Conservation (phyloP, 805 yeast species). For the Ogataea pini region DNA sequence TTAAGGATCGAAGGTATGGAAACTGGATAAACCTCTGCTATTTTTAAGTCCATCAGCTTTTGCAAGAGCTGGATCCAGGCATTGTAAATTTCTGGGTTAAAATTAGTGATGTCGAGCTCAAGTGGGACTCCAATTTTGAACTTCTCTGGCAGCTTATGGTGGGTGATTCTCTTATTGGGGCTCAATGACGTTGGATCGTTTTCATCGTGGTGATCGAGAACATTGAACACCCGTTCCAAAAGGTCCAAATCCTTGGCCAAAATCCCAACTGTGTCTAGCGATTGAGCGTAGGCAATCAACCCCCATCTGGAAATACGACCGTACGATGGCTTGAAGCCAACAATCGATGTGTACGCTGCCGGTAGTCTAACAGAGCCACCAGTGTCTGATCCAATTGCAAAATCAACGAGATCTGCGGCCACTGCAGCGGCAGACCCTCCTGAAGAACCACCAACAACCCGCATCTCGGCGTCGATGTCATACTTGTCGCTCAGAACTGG, state of each 20-base stretch:
- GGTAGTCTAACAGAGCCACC: slow-evolving; percentile 97
- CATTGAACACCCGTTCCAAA: slow-evolving; percentile 50
- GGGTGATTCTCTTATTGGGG: slow-evolving; percentile 13
- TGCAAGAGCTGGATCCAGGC: slow-evolving; percentile 50
- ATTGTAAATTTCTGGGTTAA: slow-evolving; percentile 47
- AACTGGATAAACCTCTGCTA: slow-evolving; percentile 56
- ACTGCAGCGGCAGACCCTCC: slow-evolving; percentile 97
- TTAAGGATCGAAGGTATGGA: slow-evolving; percentile 68
- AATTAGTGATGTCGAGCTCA: slow-evolving; percentile 61
- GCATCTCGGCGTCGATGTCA: slow-evolving; percentile 27
- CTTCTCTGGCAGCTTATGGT: background rate
- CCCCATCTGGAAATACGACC: slow-evolving; percentile 94
- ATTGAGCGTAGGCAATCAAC: slow-evolving; percentile 88
- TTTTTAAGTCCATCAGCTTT: slow-evolving; percentile 47
- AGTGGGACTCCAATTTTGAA: slow-evolving; percentile 68
- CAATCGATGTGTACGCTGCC: slow-evolving; percentile 78
- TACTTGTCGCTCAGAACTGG: slow-evolving; percentile 21
- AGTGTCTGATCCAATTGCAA: slow-evolving; percentile 91
- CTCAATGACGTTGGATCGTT: slow-evolving; percentile 78
- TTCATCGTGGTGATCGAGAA: slow-evolving; percentile 61
- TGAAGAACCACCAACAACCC: slow-evolving; percentile 85
- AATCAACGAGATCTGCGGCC: slow-evolving; percentile 65
- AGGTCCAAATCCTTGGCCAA: slow-evolving; percentile 51
- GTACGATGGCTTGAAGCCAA: slow-evolving; percentile 92
- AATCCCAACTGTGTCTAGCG: slow-evolving; percentile 92